phyloP scores from a whole-genome alignment of 208 protist species.

The Phytomonas sp. region DNA sequence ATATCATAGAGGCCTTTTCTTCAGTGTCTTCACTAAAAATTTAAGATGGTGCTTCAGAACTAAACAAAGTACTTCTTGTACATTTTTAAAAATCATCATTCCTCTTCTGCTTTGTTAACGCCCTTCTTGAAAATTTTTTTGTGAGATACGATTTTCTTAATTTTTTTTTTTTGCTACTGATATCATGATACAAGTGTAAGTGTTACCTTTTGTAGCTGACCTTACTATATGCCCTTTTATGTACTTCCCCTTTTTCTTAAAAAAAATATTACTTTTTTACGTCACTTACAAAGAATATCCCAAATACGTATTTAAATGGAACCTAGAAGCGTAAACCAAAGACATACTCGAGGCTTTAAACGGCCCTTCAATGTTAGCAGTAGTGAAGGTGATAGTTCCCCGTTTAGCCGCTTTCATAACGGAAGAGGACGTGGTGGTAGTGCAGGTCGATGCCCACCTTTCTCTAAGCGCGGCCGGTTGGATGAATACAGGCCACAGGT shows the following conservation, averaged over 20 bases:
- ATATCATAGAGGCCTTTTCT: neutral
- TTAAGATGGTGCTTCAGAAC: neutral
- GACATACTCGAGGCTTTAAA: constrained; percentile 18
- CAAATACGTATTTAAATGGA: neutral
- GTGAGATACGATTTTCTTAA: neutral
- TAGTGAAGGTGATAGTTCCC: constrained; percentile 5
- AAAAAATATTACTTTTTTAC: neutral
- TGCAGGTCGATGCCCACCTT: constrained; percentile 8
- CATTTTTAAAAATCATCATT: neutral
- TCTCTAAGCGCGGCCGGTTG: constrained; percentile 11
- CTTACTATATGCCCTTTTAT: neutral
- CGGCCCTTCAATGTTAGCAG: constrained; percentile 16
- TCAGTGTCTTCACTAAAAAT: neutral
- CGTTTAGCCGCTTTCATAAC: constrained; percentile 3
- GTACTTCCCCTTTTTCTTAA: neutral
- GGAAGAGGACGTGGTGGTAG: constrained; percentile 10
- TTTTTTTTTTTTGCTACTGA: neutral
- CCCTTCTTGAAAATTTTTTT: neutral
- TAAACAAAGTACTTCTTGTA: neutral
- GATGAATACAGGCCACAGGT: constrained; percentile 43
- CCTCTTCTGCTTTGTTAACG: neutral
- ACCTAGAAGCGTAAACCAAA: neutral
- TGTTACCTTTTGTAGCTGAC: neutral
- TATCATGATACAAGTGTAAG: neutral
- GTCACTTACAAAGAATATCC: neutral